Base-by-base conservation (phyloP, 345 rosid genomes). In the Acer yangbiense region DNA sequence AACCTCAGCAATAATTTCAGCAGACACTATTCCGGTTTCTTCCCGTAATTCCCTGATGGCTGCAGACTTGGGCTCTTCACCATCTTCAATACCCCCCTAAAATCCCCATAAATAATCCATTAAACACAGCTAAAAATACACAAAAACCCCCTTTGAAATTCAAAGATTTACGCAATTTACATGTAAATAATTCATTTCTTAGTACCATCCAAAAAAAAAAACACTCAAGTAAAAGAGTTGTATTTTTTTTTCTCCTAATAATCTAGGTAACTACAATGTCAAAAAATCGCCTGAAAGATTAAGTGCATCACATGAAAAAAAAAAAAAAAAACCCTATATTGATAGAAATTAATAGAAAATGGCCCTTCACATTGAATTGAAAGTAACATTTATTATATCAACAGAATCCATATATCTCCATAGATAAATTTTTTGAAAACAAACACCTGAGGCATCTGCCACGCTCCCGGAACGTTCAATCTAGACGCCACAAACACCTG, bases 371-470 rank as follows among this genome's bases (percentile, higher is more conserved):
- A 52, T 25, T 4, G 35, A 55, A 46, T 16, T 50, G 5, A 44
- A 69, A 25, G 20, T 13, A 32, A 55, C 29, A 16, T 1, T 20
- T 7, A 9, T 13, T 29, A 21, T 23, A 35, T 14, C 39, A 67
- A 10, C 57, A 57, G 27, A 57, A 7, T 29, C 27, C 27, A 18
- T 32, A 55, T 32, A 35, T 29, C 72, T 35, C 39, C 44, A 20
- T 1, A n/a, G 23, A 25, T 10, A 12, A 9, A 20, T 65, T 12
- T 11, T 5, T 2, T 4, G 5, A 8, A 29, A 66, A 8, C 74
- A 25, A 65, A 16, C 21, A 92, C 99, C 99, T 96, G 99, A 79
- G 98, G 98, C 99, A 96, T 96, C 89, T 96, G 99, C 99, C 99
- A 96, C 29, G 98, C 99, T 89, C 99, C 99, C 0, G 98, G 99